A percentile compares a stretch with the other conserved stretches of the same genome.
Evolutionary conservation across 2,329 filamentous ascomycete genomes (phyloP).

Genomic region (Cercospora sojina): DNA sequence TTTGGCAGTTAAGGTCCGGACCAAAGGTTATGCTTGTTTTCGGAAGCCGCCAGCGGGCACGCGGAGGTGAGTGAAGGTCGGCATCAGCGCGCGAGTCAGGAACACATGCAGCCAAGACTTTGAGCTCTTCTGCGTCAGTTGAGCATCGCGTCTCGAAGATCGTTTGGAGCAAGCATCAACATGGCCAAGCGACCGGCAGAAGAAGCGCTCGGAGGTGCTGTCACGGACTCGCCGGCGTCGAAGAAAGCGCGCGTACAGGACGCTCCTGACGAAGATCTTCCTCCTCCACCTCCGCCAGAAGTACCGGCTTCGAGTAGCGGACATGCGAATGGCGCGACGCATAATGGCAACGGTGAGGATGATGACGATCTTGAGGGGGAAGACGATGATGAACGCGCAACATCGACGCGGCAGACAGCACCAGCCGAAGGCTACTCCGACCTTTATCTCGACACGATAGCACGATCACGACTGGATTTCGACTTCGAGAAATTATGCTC

Average conservation of each 20-base stretch:
- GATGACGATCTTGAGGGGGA: conserved; percentile 40
- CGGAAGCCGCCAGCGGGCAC: conserved; percentile 1
- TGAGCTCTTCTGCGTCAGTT: neutral
- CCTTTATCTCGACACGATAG: conserved; percentile 95
- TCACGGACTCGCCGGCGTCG: conserved; percentile 48
- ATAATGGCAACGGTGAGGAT: conserved; percentile 40
- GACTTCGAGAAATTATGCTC: conserved; percentile 99
- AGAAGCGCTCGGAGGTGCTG: conserved; percentile 45
- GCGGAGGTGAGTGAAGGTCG: conserved; percentile 4
- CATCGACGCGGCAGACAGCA: conserved; percentile 66
- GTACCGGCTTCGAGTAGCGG: conserved; percentile 25
- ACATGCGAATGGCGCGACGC: conserved; percentile 33
- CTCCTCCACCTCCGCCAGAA: conserved; percentile 29
- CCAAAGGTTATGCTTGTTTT: conserved; percentile 1
- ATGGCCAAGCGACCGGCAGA: conserved; percentile 52
- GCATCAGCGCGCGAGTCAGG: neutral
- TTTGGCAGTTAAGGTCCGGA: neutral
- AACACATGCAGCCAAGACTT: conserved; percentile 9
- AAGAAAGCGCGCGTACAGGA: conserved; percentile 51
- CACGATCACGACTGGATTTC: conserved; percentile 89
- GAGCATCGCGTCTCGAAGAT: neutral
- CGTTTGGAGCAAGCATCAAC: neutral
- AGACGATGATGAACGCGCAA: conserved; percentile 33
- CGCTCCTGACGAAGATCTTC: conserved; percentile 39
- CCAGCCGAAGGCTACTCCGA: conserved; percentile 89